Evolutionary conservation across 768 basidiomycete species (phyloP), one percentile per base, ranked within the genome.

Genomic region (Auricularia cornea): DNA sequence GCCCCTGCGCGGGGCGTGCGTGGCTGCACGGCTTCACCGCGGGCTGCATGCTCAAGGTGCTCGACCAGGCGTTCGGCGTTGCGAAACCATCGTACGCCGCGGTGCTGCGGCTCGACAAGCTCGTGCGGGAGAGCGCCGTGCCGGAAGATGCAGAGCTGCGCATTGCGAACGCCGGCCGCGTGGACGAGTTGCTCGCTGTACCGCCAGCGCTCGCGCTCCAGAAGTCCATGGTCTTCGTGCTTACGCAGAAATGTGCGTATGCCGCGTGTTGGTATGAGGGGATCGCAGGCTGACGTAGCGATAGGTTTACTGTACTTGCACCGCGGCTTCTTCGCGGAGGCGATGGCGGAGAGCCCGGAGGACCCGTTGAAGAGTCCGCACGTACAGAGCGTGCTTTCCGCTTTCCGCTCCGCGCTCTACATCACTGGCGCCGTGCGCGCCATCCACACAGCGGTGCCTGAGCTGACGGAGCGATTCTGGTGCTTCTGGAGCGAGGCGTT

Each of bases 1-100:
- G 26, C 23, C 41, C 29, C 35, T 87, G 84, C 78, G 73, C 61
- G 87, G 87, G 81, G 71, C 80, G 85, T 64, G 78, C 82, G 26
- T 88, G 87, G 87, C 88, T 88, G 72, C 85, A 88, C 67, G 80
- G 83, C 16, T 88, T 87, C 65, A 76, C 81, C n/a, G 83, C 84
- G 1, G 86, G 87, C 69, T 88, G 86, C 68, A 85, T 88, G 83
- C 83, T 83, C 38, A 74, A 84, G 4, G 78, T 88, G 61, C 84
- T 86, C 64, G 87, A 88, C 67, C 86, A 88, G 71, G 87, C 87
- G 0, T 88, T 86, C 65, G 85, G 85, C 11, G 86, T 86, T 26
- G 85, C 83, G 71, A 83, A 81, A 60, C 86, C 86, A 20, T 84
- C 84, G 12, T 88, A 88, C 64, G 80, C 84, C 14, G 85, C 84